Base-by-base conservation (phyloP, 2,329 filamentous ascomycete genomes). In the Scedosporium dehoogii region DNA sequence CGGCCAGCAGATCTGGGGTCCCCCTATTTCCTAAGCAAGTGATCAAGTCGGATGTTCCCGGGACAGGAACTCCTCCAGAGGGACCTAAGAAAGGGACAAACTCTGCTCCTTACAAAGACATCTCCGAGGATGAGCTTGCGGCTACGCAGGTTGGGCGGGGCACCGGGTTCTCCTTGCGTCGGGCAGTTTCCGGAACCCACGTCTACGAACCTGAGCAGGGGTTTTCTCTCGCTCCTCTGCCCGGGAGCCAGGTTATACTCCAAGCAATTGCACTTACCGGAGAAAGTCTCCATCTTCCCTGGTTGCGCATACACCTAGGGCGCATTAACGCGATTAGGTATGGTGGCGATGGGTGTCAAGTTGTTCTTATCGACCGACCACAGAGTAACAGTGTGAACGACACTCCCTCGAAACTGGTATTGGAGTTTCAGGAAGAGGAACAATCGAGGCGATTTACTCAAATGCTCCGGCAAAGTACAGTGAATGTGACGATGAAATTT, bases 121-220 rank as follows among this genome's bases (percentile, higher is more conserved):
- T 61, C 18, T 61, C 59, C 10, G 59, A 61, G 3, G 59, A 61
- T 33, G 59, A 61, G 27, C 59, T 61, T 14, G 59, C n/a, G 18
- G 25, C 10, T 25, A 10, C 38, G 56, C 18, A 23, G n/a, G 29
- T 14, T 21, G 18, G 33, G 18, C 18, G 18, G 9, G 46, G 21
- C 7, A n/a, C 55, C 25, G 21, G 12, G n/a, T 16, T 55, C 5
- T 6, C 16, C 6, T 6, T 61, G 29, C 48, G 29, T 21, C 48
- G 48, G n/a, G 59, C 59, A 27, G 48, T 21, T 3, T 61, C 59
- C 42, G 59, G 48, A 12, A 6, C 25, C 1, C 33, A 21, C 14
- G 18, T 33, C 21, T 56, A 55, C 12, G 46, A 55, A 18, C 59
- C 59, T 42, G 59, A 16, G 18, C 12, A 23, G 16, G 21, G 42